Evolutionary conservation across 371 early-diverging fungal species (phyloP), one percentile per base, ranked within the genome.

Genomic region (Cladochytrium tenue): DNA sequence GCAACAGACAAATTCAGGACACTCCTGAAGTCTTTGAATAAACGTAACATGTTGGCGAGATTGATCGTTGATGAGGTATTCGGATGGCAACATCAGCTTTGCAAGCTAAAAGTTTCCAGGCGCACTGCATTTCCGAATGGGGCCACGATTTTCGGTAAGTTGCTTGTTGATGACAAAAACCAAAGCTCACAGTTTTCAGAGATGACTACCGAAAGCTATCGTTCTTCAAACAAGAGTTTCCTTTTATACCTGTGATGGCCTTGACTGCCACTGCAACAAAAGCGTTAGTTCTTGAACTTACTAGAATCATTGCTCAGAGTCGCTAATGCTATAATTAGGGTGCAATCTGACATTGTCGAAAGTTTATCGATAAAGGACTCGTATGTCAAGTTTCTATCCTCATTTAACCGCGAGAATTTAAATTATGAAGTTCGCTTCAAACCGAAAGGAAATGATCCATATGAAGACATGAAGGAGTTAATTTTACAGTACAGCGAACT

Each of bases 121-220:
- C 82, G 3, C 82, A 82, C 60, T 82, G 82, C 51, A 76, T 82
- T 56, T 65, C 66, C 17, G 76, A 82, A 64, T 82, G 83, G 83
- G 80, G 77, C 7, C 81, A 81, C 56, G 80, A 80, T 52, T 80
- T 80, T 56, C 53, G 77, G 69, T 66, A 32, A 43, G 53, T 20
- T 0, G 13, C 53, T 31, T 64, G 23, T 36, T 58, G 34, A 3
- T 33, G 20, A 25, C 23, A 28, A 51, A 28, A 51, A 69, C 36
- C 23, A 26, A 17, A 27, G 28, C 13, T n/a, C n/a, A n/a, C n/a
- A n/a, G n/a, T n/a, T n/a, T n/a, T 2, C 33, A 74, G 74, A 35
- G 26, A 25, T 15, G 74, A 75, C 53, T 81, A 77, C 64, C 69
- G 77, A 1, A 75, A 76, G 51, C 64, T 82, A 20, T 30, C 43